Evolutionary conservation across 1,139 yeast species (phyloP), one percentile per base, ranked within the genome.

Genomic region (Pichia sp.): DNA sequence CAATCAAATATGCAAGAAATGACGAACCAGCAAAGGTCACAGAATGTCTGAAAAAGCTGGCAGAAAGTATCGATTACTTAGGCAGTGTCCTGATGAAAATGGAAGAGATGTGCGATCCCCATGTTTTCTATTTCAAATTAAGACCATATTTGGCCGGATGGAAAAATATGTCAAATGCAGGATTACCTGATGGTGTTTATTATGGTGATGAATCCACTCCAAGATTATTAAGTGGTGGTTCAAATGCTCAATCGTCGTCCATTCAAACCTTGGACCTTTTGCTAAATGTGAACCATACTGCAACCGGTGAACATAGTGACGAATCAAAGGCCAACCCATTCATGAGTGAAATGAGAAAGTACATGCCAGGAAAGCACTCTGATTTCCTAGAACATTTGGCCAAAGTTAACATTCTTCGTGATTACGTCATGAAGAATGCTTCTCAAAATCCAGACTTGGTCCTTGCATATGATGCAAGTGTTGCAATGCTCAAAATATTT

Each of bases 91-190:
- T 90, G 53, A 77, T 82, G 77, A 74, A 78, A 55, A 85, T 90
- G 95, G 90, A 85, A 59, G 95, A 88, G 54, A 84, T 84, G 85
- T 87, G 97, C 62, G 96, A 88, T 59, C 97, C 97, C 2, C 95
- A 87, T 61, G 81, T 83, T 1, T 90, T 90, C 59, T 90, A 86
- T 62, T 85, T 76, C 66, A 75, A 94, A 52, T 75, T 90, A 45
- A 74, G 97, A 56, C 97, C 97, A 0, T 90, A 76, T 58, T 68
- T 90, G 49, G 96, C 97, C 0, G 97, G 97, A 1, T 90, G 97
- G 95, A 81, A 81, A 60, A 85, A 86, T 58, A 88, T 90, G 97
- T 78, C 76, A 26, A 90, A 80, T 50, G 88, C 84, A 1, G 97
- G 97, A 0, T 71, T 90, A 47, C 76, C 66, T 44, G 64, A 78